Base-by-base conservation (phyloP, 208 protist species). In the Endotrypanum monterogeii region DNA sequence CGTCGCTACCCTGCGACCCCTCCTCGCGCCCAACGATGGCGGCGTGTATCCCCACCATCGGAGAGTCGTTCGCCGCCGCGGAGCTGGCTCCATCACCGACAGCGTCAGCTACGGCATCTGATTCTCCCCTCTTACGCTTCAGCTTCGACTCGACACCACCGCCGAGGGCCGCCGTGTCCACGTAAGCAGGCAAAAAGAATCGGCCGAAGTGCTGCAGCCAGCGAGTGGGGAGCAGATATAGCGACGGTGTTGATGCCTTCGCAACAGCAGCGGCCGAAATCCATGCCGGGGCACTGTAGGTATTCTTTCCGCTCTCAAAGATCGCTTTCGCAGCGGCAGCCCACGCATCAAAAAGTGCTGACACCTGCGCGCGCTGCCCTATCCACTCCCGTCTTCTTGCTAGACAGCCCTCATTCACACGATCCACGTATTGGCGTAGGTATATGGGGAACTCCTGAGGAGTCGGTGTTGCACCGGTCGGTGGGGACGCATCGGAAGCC, bases 191-290 rank as follows among this genome's bases (percentile, higher is more conserved):
- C 11, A 93, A 56, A 54, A 96, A 94, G 32, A 74, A 76, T 18
- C 87, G 83, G 28, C 92, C 92, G 28, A 94, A 66, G n/a, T 78
- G 48, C 52, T 80, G 70, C 60, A 96, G 62, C 89, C 89, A 96
- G 44, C 57, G 69, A 12, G 83, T 84, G n/a, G 92, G 92, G 54
- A 96, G 25, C 11, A 82, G 80, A 80, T 88, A 87, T 18, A 78
- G 67, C 37, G 50, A 50, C 72, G 41, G n/a, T 8, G 63, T n/a
- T 4, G 39, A 25, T 30, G 57, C 32, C 11, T 25, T 16, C 41
- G 30, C 51, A 9, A 44, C 63, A 37, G 67, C 48, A 16, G 69
- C n/a, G 8, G 71, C 46, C 5, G 78, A 55, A 0, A 55, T 57
- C 54, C 57, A 71, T n/a, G 44, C 60, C 37, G 60, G 60, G 16